phyloP scores from a whole-genome alignment of 2,329 filamentous ascomycete species.

The Fusarium sterilihyphosum region DNA sequence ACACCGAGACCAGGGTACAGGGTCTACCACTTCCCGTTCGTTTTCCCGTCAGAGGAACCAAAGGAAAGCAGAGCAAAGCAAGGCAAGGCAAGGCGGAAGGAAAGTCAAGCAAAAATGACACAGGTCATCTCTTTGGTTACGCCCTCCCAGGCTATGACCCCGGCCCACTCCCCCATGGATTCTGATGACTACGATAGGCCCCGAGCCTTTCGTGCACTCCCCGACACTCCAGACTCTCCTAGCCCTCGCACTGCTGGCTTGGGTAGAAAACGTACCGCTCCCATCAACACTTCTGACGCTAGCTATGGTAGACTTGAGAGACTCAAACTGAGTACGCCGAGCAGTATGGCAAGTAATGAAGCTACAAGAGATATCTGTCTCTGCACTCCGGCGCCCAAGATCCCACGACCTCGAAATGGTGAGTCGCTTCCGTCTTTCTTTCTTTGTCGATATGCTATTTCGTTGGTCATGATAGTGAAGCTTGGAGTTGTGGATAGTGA shows the following conservation, averaged over 20 bases:
- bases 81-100: background rate
- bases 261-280: slow-evolving; percentile 56
- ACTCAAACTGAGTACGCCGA: slow-evolving; percentile 43
- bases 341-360: slow-evolving; percentile 44
- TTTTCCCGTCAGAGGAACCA: slow-evolving; percentile 25
- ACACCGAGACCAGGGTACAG: slow-evolving; percentile 14
- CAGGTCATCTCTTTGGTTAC: slow-evolving; percentile 44
- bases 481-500: slow-evolving; percentile 8
- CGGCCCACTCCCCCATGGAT: slow-evolving; percentile 38
- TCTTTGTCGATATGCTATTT: slow-evolving; percentile 15
- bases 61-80: background rate
- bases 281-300: slow-evolving; percentile 58
- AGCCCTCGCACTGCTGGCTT: slow-evolving; percentile 39
- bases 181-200: slow-evolving; percentile 37
- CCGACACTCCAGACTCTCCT: slow-evolving; percentile 40
- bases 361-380: slow-evolving; percentile 62
- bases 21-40: slow-evolving; percentile 24
- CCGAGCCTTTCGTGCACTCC: slow-evolving; percentile 30
- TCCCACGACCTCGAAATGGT: slow-evolving; percentile 69
- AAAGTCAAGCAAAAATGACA: slow-evolving; percentile 38
- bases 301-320: slow-evolving; percentile 49
- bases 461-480: background rate
- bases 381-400: slow-evolving; percentile 66
- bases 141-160: slow-evolving; percentile 40
- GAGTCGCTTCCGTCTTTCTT: slow-evolving; percentile 46